Evolutionary conservation across 768 basidiomycete species (phyloP).

Genomic region (Pleurotus tuoliensis): DNA sequence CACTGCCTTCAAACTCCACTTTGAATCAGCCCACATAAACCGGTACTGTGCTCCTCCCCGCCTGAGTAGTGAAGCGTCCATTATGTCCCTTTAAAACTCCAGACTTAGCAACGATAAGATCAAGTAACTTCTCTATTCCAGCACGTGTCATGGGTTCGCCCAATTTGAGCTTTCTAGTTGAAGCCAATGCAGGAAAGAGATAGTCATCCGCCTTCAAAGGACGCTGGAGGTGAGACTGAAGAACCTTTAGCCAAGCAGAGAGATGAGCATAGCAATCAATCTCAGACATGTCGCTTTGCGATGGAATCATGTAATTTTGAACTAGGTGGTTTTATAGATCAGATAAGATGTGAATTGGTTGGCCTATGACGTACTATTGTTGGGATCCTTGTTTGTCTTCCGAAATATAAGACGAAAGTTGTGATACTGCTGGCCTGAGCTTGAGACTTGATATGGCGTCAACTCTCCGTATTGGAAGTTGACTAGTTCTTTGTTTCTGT

Average conservation of each 20-base stretch:
- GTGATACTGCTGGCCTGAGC: conserved; percentile 7
- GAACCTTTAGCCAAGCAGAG: conserved; percentile 8
- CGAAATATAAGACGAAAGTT: conserved; percentile 16
- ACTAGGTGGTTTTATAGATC: not conserved
- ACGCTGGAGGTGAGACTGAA: conserved; percentile 6
- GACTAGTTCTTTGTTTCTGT: conserved; percentile 15
- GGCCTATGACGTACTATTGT: conserved; percentile 9
- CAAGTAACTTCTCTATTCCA: conserved; percentile 18
- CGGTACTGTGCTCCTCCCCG: conserved; percentile 23
- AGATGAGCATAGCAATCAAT: conserved; percentile 16
- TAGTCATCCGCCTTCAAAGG: conserved; percentile 12
- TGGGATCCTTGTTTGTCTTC: conserved; percentile 19
- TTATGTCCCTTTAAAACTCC: conserved; percentile 10
- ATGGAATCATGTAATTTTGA: conserved; percentile 10
- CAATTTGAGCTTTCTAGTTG: conserved; percentile 17
- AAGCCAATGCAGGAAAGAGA: conserved; percentile 19
- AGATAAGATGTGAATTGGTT: no score
- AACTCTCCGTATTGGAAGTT: conserved; percentile 11
- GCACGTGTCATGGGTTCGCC: conserved; percentile 18
- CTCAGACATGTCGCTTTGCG: conserved; percentile 11
- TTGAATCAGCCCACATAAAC: conserved; percentile 22
- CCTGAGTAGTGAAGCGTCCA: conserved; percentile 22
- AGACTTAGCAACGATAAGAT: conserved; percentile 16
- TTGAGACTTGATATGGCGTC: conserved; percentile 4
- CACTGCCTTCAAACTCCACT: conserved; percentile 23